Evolutionary conservation across 768 basidiomycete genomes (phyloP).

Genomic region (Tephrocybe sp.): DNA sequence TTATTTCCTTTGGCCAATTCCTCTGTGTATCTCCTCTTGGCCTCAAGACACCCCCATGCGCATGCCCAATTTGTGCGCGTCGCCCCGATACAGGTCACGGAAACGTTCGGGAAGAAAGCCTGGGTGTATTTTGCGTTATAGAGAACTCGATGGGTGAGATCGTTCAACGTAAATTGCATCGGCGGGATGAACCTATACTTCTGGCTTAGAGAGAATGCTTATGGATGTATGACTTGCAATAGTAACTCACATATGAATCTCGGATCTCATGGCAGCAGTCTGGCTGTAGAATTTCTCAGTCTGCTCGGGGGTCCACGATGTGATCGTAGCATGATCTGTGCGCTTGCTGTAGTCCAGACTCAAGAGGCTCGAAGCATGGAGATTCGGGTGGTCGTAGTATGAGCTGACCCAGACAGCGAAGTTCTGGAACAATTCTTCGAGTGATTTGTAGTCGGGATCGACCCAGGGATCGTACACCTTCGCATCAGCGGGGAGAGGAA

Average conservation of each 20-base stretch:
- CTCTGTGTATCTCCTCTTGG: constrained; percentile 19
- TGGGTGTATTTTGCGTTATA: constrained; percentile 16
- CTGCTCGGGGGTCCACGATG: constrained; percentile 21
- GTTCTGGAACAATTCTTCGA: constrained; percentile 21
- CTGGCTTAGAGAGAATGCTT: neutral
- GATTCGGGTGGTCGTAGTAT: constrained; percentile 24
- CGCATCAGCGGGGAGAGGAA: constrained; percentile 17
- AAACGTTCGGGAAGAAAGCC: neutral
- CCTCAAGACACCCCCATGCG: constrained; percentile 18
- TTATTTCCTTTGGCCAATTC: constrained; percentile 15
- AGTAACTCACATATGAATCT: constrained; percentile 10
- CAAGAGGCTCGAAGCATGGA: constrained; percentile 10
- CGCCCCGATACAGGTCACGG: neutral
- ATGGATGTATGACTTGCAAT: constrained; percentile 6
- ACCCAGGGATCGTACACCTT: constrained; percentile 21
- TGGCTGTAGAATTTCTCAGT: constrained; percentile 10
- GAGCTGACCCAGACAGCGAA: constrained; percentile 28
- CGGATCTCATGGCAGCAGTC: constrained; percentile 14
- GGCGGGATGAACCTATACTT: neutral
- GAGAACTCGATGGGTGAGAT: constrained; percentile 14
- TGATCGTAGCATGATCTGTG: constrained; percentile 16
- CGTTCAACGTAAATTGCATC: constrained; percentile 19
- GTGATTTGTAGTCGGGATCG: constrained; percentile 20
- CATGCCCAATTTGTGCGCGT: neutral
- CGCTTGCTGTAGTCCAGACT: constrained; percentile 22